These are phyloP conservation scores for Solanum dulcamara DNA, from an alignment of 257 asterid species.

Conservation along the genomic window DNA sequence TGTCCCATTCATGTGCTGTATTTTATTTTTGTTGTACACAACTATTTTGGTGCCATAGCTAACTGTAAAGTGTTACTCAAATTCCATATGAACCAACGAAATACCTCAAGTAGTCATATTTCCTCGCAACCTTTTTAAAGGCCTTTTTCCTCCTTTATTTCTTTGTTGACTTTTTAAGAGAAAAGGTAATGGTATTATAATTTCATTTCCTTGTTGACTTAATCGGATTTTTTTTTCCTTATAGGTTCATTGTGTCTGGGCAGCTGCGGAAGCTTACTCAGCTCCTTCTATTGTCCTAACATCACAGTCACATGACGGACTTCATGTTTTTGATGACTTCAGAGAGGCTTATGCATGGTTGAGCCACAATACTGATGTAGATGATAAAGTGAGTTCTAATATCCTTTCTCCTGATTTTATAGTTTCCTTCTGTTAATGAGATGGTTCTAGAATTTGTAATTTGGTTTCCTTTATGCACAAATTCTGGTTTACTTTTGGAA, in stretches of 20 bases:
- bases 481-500: background rate
- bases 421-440: background rate
- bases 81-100: background rate
- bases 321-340: slow-evolving; percentile 98
- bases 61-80: background rate
- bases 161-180: slow-evolving; percentile 2
- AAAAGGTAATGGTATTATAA: background rate
- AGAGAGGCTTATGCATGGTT: slow-evolving; percentile 99
- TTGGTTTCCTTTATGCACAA: background rate
- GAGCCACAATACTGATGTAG: slow-evolving; percentile 96
- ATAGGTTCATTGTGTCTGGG: slow-evolving; percentile 99
- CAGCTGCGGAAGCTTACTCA: slow-evolving; percentile 99
- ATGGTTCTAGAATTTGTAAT: background rate
- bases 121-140: background rate
- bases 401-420: background rate
- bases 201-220: slow-evolving; percentile 3
- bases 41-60: background rate
- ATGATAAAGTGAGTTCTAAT: slow-evolving; percentile 67
- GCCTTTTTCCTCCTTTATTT: background rate
- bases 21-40: background rate
- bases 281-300: slow-evolving; percentile 97
- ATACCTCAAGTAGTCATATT: background rate
- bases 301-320: slow-evolving; percentile 73
- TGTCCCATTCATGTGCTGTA: background rate
- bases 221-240: background rate